Evolutionary conservation across 169 alveolate genomes (phyloP), one percentile per base, ranked within the genome.

Genomic region (Eimeria praecox): DNA sequence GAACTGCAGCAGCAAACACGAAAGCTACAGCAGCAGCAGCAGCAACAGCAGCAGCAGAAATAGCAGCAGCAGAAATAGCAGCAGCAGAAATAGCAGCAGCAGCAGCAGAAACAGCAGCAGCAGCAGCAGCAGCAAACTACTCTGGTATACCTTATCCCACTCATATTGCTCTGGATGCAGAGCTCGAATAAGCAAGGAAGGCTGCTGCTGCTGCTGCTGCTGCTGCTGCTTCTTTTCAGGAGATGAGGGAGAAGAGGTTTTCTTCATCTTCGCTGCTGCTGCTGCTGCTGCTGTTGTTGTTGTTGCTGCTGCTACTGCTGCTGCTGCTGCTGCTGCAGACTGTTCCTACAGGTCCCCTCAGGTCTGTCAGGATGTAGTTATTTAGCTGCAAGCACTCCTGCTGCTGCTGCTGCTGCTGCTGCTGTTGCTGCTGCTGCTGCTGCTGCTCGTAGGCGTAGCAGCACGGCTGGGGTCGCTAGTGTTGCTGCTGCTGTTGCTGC

Each of bases 401-500:
- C 56, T 49, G 56, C 56, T 49, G 56, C 56, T 49, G 83, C 83
- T 73, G 46, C 42, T 73, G 83, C 42, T 73, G 83, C 83, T 73
- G 52, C 83, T 18, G 40, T 30, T 18, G 38, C 83, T 73, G 52
- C 83, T 30, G 83, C 49, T 73, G 83, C 20, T 73, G 83, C 49
- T 73, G 83, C 49, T 73, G 83, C 30, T 73, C 30, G 8, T 73
- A 8, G 83, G 27, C 30, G 83, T 30, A 22, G 83, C 83, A 27
- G 83, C 83, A 3, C 30, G 52, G 27, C 46, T 4, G 22, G 83
- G 49, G 3, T 6, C 49, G 83, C 49, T 20, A 14, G 20, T 30
- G 83, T 46, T 73, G 83, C 20, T 73, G 83, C 83, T 30, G 83
- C 83, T 73, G 83, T 30, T 73, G 83, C 83, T 73, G 83, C 46